These are phyloP conservation scores for Daedalea quercina DNA, from an alignment of 768 basidiomycete genomes.

Conservation along the genomic window DNA sequence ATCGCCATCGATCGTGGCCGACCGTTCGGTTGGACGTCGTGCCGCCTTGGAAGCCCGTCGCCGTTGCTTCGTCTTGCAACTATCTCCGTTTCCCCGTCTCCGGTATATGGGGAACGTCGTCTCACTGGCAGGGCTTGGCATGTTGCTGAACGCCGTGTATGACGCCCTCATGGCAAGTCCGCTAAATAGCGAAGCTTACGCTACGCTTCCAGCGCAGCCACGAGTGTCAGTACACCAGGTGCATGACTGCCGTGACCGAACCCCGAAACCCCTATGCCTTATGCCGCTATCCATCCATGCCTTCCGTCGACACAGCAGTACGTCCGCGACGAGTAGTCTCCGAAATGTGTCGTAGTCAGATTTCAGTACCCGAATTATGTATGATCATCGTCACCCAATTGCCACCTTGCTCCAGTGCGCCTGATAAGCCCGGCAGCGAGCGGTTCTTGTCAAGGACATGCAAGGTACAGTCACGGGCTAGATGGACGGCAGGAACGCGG, in stretches of 20 bases:
- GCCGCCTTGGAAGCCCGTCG: conserved; percentile 2
- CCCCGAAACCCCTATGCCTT: neutral
- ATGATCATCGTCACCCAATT: neutral
- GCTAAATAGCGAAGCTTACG: neutral
- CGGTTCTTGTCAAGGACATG: too few relatives aligned
- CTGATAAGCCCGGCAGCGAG: too few relatives aligned
- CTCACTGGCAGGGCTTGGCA: neutral
- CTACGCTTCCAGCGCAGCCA: neutral
- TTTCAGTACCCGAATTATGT: neutral
- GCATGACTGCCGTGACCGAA: neutral
- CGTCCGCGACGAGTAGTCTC: neutral
- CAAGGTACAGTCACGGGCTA: too few relatives aligned
- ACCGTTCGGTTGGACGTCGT: conserved; percentile 8
- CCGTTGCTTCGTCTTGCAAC: conserved; percentile 2
- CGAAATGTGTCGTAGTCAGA: neutral
- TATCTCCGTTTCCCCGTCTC: neutral
- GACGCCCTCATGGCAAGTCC: neutral
- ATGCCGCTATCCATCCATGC: neutral
- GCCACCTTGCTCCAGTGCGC: too few relatives aligned
- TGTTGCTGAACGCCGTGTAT: neutral
- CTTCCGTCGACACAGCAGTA: neutral
- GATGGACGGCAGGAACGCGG: too few relatives aligned
- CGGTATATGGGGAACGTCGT: neutral
- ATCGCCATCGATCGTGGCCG: conserved; percentile 3
- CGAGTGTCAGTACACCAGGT: neutral